Evolutionary conservation across 768 basidiomycete species (phyloP).

Genomic region (Trametes maxima): DNA sequence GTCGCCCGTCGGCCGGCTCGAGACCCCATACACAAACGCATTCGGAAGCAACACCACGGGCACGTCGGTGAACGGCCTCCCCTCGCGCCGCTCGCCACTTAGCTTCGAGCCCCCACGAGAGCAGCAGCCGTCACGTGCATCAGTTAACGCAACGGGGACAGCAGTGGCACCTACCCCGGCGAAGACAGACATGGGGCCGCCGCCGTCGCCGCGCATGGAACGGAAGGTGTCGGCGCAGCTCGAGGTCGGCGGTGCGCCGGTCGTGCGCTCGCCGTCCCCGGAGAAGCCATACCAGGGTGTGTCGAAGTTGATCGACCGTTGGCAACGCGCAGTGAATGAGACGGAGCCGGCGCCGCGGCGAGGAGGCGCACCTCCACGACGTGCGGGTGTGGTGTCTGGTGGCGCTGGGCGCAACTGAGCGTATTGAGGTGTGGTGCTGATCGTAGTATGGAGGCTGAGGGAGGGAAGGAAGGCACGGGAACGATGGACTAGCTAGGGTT

Average conservation of each 20-base stretch:
- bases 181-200: slow-evolving; percentile 4
- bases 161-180: slow-evolving; percentile 6
- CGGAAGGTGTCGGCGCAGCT: slow-evolving; percentile 15
- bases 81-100: slow-evolving; percentile 22
- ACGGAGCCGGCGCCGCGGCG: slow-evolving; percentile 13
- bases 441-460: not conserved
- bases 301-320: slow-evolving; percentile 82
- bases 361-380: slow-evolving; percentile 17
- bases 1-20: slow-evolving; percentile 29
- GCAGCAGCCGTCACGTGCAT: slow-evolving; percentile 14
- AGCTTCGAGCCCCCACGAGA: slow-evolving; percentile 10
- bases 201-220: slow-evolving; percentile 15
- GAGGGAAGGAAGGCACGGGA: not conserved
- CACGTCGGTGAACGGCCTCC: slow-evolving; percentile 25
- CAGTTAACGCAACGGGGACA: slow-evolving; percentile 4
- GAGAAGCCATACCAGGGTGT: slow-evolving; percentile 84
- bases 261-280: slow-evolving; percentile 59
- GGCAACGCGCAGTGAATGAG: slow-evolving; percentile 75
- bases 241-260: not conserved
- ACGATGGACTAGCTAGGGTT: not conserved
- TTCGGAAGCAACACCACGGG: slow-evolving; percentile 24
- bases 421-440: not conserved
- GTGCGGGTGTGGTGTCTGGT: slow-evolving; percentile 22
- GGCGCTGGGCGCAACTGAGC: slow-evolving; percentile 15
- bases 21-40: slow-evolving; percentile 27